These are phyloP conservation scores for Clathrus columnatus DNA, from an alignment of 768 basidiomycete species.

Conservation along the genomic window DNA sequence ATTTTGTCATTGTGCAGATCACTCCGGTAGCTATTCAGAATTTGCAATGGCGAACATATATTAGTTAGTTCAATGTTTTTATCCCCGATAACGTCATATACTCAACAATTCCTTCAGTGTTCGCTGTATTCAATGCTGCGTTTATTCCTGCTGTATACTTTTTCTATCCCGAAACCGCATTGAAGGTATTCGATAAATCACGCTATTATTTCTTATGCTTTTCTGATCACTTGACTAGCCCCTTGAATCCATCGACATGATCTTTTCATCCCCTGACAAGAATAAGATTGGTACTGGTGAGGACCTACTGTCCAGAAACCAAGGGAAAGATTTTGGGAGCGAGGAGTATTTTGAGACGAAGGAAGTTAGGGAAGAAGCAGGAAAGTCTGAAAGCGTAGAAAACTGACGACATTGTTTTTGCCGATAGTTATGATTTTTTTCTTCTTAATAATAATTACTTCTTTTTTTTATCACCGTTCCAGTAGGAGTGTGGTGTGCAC, in stretches of 20 bases:
- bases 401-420: too few relatives aligned
- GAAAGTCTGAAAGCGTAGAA: background rate
- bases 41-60: conserved; percentile 53
- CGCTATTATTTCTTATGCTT: background rate
- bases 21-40: conserved; percentile 28
- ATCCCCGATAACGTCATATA: background rate
- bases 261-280: conserved; percentile 9
- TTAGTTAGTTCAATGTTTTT: conserved; percentile 28
- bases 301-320: background rate
- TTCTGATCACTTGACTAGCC: background rate
- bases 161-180: conserved; percentile 53
- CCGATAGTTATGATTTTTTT: too few relatives aligned
- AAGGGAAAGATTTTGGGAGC: background rate
- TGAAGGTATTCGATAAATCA: background rate
- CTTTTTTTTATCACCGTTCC: too few relatives aligned
- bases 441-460: too few relatives aligned
- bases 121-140: conserved; percentile 47
- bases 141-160: conserved; percentile 50
- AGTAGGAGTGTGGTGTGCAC: too few relatives aligned
- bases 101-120: conserved; percentile 27
- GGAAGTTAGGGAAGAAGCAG: background rate
- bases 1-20: conserved; percentile 29
- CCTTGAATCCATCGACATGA: conserved; percentile 6
- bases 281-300: conserved; percentile 7
- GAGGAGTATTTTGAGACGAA: background rate